Evolutionary conservation across 2,329 filamentous ascomycete species (phyloP).

Genomic region (Anthostomella pinea): DNA sequence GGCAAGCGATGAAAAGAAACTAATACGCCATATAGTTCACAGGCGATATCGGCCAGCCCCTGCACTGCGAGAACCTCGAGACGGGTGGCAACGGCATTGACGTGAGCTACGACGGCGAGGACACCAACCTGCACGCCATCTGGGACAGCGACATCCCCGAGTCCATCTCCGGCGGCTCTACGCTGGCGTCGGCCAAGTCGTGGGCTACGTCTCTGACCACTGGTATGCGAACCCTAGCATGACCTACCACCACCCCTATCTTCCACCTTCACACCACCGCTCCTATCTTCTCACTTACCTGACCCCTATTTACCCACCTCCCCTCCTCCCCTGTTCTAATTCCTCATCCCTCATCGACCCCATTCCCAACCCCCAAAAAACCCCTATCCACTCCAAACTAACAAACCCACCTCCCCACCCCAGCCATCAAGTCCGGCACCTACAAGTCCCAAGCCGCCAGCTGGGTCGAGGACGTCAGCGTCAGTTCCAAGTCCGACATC

Average conservation of each 20-base stretch:
- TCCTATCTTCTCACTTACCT: background rate
- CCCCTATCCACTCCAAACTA: background rate
- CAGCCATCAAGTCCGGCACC: slow-evolving; percentile 36
- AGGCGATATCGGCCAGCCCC: slow-evolving; percentile 55
- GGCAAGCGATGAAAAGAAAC: background rate
- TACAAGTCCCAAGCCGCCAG: slow-evolving; percentile 34
- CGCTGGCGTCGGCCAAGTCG: slow-evolving; percentile 33
- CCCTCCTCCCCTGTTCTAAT: background rate
- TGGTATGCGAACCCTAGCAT: slow-evolving; percentile 18
- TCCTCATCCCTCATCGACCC: too few relatives aligned
- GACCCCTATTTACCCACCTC: too few relatives aligned
- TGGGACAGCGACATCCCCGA: slow-evolving; percentile 61
- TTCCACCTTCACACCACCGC: background rate
- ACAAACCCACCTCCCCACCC: background rate
- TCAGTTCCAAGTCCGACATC: slow-evolving; percentile 27
- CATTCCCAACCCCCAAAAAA: background rate
- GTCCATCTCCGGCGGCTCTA: slow-evolving; percentile 36
- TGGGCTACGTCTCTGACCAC: slow-evolving; percentile 38
- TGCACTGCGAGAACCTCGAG: slow-evolving; percentile 51
- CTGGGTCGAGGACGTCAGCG: slow-evolving; percentile 36
- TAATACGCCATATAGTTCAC: slow-evolving; percentile 36
- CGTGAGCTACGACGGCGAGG: slow-evolving; percentile 49
- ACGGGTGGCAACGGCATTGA: slow-evolving; percentile 55
- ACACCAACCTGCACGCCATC: slow-evolving; percentile 57
- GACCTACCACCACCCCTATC: background rate